Conservation (phyloP, 1,284 basidiomycete species). For the Marasmius tenuissimus region DNA sequence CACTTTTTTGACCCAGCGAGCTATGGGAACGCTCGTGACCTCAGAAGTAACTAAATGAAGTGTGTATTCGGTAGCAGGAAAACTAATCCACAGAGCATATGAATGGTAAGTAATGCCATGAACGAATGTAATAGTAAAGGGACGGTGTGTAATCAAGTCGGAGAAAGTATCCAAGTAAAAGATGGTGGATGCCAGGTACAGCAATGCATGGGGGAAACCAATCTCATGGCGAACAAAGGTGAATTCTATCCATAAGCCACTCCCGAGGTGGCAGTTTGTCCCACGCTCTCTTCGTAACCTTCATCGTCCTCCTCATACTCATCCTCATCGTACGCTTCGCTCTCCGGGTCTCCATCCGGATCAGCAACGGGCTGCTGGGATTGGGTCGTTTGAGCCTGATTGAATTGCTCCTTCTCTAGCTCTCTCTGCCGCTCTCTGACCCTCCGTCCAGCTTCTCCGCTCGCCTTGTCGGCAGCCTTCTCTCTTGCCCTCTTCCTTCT, state of each 20-base stretch:
- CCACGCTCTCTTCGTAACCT: conserved; percentile 10
- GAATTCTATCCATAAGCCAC: not conserved
- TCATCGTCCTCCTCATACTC: conserved; percentile 32
- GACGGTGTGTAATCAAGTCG: too few relatives aligned
- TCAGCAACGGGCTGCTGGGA: conserved; percentile 22
- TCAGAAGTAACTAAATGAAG: too few relatives aligned
- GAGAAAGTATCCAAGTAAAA: too few relatives aligned
- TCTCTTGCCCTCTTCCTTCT: conserved; percentile 75
- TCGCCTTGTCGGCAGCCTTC: conserved; percentile 60
- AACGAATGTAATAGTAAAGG: too few relatives aligned
- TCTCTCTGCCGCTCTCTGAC: conserved; percentile 4
- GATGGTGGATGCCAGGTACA: too few relatives aligned
- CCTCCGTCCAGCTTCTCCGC: conserved; percentile 19
- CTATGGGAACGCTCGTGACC: too few relatives aligned
- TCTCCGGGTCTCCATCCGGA: conserved; percentile 26
- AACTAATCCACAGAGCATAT: too few relatives aligned
- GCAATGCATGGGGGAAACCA: too few relatives aligned
- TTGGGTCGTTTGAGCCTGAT: conserved; percentile 7
- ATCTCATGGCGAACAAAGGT: too few relatives aligned
- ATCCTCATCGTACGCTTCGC: conserved; percentile 35
- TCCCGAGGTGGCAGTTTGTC: not conserved
- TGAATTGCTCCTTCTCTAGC: conserved; percentile 6
- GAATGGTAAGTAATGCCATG: too few relatives aligned
- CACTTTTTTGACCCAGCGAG: too few relatives aligned
- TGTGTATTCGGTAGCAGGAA: too few relatives aligned